Base-by-base conservation (phyloP, 2,329 filamentous ascomycete species). In the Arthrobotrys pseudoclavata region DNA sequence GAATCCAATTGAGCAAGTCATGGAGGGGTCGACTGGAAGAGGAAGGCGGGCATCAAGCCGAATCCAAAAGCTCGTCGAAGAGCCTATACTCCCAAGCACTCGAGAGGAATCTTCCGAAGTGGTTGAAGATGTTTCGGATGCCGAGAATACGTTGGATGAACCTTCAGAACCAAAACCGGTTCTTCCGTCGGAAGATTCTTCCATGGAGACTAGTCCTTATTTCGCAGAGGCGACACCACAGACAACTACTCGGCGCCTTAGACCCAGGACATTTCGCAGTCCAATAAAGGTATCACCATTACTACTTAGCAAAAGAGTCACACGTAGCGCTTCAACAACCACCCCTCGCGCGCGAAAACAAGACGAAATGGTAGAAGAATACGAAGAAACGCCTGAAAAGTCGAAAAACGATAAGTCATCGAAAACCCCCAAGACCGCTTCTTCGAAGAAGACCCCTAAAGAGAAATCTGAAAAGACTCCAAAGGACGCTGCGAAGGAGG, bases 181-280 rank as follows among this genome's bases (percentile, higher is more conserved):
- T 42, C 60, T 66, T 26, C 53, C 69, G 6, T 72, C 69, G 12
- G 69, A 72, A 18, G 45, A 42, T 4, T 57, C 69, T 4, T 72
- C 55, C 24, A 40, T 45, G 4, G 69, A 72, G 26, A 72, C 69
- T 1, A 72, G 69, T 22, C 69, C 69, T 18, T 72, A 72, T 40
- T 72, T 72, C 29, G 6, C 45, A n/a, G 55, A 60, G 20, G 13
- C 55, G 34, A 42, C 34, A 6, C 55, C 55, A 20, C 31, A 60
- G n/a, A 60, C 55, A 60, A 42, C 55, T 60, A 42, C 55, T 60
- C 55, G 55, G 55, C 55, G 20, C 10, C 55, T 60, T n/a, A 60
- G 55, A 18, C 55, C 55, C 55, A 60, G 55, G 34, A 60, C 55
- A n/a, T 60, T 60, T 26, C 55, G 55, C 20, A 40, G 31, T 20